Conservation (phyloP, 2,329 filamentous ascomycete genomes). For the Aspergillus calidoustus region DNA sequence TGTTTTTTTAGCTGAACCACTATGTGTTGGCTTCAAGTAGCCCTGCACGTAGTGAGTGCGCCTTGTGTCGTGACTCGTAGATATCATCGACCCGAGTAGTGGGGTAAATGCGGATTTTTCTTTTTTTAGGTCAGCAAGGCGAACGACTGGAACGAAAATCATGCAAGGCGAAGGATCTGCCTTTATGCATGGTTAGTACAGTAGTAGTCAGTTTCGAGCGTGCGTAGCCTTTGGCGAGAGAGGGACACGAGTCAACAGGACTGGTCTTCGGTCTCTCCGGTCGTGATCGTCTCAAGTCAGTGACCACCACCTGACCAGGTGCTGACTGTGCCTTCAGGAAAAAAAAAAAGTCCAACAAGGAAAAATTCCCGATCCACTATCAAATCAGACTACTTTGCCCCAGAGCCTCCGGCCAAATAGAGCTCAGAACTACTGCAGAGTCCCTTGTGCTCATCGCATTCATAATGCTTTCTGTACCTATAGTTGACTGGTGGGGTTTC, state of each 20-base stretch:
- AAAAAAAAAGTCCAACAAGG: constrained; percentile 5
- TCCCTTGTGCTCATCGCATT: constrained; percentile 8
- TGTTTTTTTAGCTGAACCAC: neutral
- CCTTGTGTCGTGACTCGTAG: constrained; percentile 8
- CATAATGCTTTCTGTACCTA: constrained; percentile 20
- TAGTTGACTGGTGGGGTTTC: constrained; percentile 14
- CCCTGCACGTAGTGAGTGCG: constrained; percentile 6
- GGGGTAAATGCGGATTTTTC: constrained; percentile 1
- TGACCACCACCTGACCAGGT: constrained; percentile 31
- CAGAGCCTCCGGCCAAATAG: constrained; percentile 24
- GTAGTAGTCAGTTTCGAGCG: neutral
- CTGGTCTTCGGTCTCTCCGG: constrained; percentile 28
- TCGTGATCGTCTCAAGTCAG: constrained; percentile 22
- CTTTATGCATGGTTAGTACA: constrained; percentile 2
- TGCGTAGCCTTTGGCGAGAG: neutral
- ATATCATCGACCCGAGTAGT: neutral
- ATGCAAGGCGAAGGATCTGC: neutral
- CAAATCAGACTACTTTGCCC: constrained; percentile 22
- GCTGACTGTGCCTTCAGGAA: constrained; percentile 17
- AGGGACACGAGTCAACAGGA: constrained; percentile 1
- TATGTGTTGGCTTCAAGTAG: neutral
- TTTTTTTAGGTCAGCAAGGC: constrained; percentile 9
- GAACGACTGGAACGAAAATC: neutral
- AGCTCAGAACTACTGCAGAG: constrained; percentile 14
- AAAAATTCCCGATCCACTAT: constrained; percentile 24